phyloP scores from a whole-genome alignment of 495 filamentous ascomycete genomes.

The Neurospora sp. region DNA sequence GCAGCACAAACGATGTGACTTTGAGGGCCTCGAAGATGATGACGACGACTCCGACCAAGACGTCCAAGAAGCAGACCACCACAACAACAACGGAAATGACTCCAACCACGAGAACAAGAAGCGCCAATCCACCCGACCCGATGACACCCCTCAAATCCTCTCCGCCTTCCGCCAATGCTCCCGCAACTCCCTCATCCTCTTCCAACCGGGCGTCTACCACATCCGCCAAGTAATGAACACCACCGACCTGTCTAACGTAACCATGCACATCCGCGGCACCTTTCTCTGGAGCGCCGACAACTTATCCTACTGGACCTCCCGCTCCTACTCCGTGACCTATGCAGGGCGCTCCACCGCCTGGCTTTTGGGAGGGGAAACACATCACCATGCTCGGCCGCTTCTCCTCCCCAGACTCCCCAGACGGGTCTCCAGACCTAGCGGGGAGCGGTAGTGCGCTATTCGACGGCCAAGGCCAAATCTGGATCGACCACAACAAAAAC shows the following conservation, averaged over 20 bases:
- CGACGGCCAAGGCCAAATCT: slow-evolving; percentile 33
- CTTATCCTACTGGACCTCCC: slow-evolving; percentile 30
- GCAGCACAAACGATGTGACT: background rate
- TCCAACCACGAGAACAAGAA: background rate
- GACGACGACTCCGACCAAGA: background rate
- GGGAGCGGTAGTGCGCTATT: slow-evolving; percentile 26
- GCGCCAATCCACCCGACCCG: slow-evolving; percentile 1
- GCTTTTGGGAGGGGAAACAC: slow-evolving; percentile 29
- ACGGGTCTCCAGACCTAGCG: no score
- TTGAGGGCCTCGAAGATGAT: background rate
- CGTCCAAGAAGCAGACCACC: background rate
- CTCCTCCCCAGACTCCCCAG: background rate
- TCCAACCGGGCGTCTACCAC: slow-evolving; percentile 30
- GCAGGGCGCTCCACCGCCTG: slow-evolving; percentile 30
- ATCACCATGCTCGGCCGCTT: slow-evolving; percentile 22
- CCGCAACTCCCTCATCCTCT: slow-evolving; percentile 24
- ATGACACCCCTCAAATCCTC: slow-evolving; percentile 34
- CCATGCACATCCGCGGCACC: slow-evolving; percentile 33
- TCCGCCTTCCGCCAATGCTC: slow-evolving; percentile 33
- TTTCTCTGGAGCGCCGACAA: slow-evolving; percentile 29
- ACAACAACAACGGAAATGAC: no score
- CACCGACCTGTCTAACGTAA: slow-evolving; percentile 26
- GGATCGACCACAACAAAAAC: slow-evolving; percentile 31
- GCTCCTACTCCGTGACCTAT: slow-evolving; percentile 27
- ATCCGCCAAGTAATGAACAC: slow-evolving; percentile 37